phyloP scores from a whole-genome alignment of 768 basidiomycete genomes.

The Phanerochaete sordida region DNA sequence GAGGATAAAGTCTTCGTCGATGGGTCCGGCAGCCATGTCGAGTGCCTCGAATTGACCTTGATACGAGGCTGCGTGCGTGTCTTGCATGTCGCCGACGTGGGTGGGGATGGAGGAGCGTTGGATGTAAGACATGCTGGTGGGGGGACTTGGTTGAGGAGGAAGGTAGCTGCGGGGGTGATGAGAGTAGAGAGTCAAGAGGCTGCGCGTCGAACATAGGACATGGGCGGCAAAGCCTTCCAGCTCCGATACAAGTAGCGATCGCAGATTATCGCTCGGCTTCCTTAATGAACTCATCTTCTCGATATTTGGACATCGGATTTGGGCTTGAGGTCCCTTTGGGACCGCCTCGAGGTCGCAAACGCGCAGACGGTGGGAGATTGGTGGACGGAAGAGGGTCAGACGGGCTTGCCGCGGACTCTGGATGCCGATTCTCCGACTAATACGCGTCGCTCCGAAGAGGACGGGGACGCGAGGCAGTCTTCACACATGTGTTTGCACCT shows the following conservation, averaged over 20 bases:
- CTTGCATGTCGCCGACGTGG: too few relatives aligned
- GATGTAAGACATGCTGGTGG: neutral
- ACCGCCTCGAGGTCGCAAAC: neutral
- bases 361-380: neutral
- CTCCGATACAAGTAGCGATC: neutral
- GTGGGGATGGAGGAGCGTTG: neutral
- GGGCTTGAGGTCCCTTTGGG: neutral
- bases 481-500: too few relatives aligned
- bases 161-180: neutral
- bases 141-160: neutral
- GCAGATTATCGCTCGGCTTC: neutral
- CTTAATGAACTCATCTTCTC: neutral
- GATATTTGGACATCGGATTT: neutral
- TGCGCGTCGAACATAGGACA: neutral
- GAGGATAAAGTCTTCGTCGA: too few relatives aligned
- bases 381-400: neutral
- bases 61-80: too few relatives aligned
- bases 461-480: neutral
- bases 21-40: too few relatives aligned
- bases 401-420: neutral
- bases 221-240: neutral
- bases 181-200: neutral
- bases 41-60: too few relatives aligned
- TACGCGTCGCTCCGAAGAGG: neutral
- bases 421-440: neutral